phyloP scores from a whole-genome alignment of 1,284 basidiomycete species.

The Rhodotorula sp. region DNA sequence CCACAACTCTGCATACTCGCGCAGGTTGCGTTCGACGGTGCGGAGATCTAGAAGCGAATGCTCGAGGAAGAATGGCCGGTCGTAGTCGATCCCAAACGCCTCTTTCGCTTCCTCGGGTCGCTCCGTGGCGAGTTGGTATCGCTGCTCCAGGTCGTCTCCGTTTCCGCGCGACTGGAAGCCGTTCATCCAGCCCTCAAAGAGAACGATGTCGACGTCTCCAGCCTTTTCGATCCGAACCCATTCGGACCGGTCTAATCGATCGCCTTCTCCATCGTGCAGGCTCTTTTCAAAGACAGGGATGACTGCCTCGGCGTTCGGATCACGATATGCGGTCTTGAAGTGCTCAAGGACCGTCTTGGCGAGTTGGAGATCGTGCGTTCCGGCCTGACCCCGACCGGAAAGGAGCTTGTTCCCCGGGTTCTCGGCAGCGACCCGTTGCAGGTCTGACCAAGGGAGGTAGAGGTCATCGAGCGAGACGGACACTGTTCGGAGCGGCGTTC shows the following conservation, averaged over 20 bases:
- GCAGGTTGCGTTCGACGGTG: slow-evolving; percentile 62
- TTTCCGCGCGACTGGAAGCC: slow-evolving; percentile 52
- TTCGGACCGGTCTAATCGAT: slow-evolving; percentile 58
- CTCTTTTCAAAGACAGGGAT: slow-evolving; percentile 88
- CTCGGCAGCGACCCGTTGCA: slow-evolving; percentile 58
- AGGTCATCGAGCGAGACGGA: slow-evolving; percentile 81
- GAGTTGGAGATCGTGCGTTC: slow-evolving; percentile 79
- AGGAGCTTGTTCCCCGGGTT: slow-evolving; percentile 65
- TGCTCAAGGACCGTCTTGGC: slow-evolving; percentile 56
- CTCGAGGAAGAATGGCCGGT: slow-evolving; percentile 40
- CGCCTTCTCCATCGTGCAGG: slow-evolving; percentile 71
- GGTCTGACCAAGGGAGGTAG: slow-evolving; percentile 66
- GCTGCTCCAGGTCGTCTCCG: slow-evolving; percentile 48
- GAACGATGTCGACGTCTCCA: slow-evolving; percentile 70
- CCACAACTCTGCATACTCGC: slow-evolving; percentile 66
- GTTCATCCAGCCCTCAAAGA: slow-evolving; percentile 68
- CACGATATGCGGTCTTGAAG: slow-evolving; percentile 51
- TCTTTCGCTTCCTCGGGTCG: slow-evolving; percentile 11
- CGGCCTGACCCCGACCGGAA: slow-evolving; percentile 76
- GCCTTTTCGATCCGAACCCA: slow-evolving; percentile 45
- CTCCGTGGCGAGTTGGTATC: slow-evolving; percentile 42
- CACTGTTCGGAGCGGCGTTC: slow-evolving; percentile 56
- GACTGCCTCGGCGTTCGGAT: slow-evolving; percentile 48
- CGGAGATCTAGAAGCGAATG: slow-evolving; percentile 56
- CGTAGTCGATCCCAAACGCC: slow-evolving; percentile 29